Conservation (phyloP, 805 yeast species). For the Suhomyces vadensis region DNA sequence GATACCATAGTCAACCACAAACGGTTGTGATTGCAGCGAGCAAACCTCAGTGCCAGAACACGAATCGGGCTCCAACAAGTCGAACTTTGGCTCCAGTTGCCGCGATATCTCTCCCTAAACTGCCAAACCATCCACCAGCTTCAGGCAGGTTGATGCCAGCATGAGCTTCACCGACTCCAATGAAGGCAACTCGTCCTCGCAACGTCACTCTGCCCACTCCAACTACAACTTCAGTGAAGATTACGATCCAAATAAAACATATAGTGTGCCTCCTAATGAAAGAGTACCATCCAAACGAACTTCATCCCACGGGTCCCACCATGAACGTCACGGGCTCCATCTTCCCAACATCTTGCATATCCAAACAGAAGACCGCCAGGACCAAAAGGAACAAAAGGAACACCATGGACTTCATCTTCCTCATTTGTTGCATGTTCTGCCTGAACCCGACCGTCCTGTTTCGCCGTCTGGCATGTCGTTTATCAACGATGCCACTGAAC, state of each 20-base stretch:
- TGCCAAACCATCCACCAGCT: too few relatives aligned
- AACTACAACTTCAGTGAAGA: conserved; percentile 7
- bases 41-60: too few relatives aligned
- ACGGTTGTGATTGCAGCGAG: too few relatives aligned
- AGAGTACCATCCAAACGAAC: background rate
- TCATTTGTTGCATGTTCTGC: background rate
- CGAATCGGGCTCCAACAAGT: background rate
- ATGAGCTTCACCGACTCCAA: background rate
- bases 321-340: background rate
- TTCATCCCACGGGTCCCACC: background rate
- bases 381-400: background rate
- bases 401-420: background rate
- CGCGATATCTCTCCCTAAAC: too few relatives aligned
- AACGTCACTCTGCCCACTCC: too few relatives aligned
- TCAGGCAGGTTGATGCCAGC: too few relatives aligned
- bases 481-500: conserved; percentile 26
- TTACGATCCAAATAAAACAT: conserved; percentile 16
- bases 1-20: too few relatives aligned
- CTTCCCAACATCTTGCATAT: background rate
- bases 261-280: conserved; percentile 4
- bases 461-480: conserved; percentile 13
- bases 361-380: background rate
- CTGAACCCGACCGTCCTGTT: background rate
- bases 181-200: too few relatives aligned
- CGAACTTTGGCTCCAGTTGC: too few relatives aligned